These are phyloP conservation scores for Beauveria asiatica DNA, from an alignment of 2,329 filamentous ascomycete genomes.

Conservation along the genomic window DNA sequence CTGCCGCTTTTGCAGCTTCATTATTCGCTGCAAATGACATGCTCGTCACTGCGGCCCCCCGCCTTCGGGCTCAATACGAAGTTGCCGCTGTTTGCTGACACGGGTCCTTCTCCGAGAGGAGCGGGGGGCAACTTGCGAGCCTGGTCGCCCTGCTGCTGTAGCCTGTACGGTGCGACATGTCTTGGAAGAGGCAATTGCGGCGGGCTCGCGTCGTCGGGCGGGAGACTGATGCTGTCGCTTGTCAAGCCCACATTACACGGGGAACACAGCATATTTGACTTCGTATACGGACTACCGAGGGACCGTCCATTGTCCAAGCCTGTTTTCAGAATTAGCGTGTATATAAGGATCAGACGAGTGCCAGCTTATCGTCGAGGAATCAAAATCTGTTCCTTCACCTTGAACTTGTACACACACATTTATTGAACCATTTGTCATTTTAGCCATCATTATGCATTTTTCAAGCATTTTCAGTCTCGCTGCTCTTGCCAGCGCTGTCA, in stretches of 20 bases:
- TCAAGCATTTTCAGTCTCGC: slow-evolving; percentile 31
- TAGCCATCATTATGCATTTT: slow-evolving; percentile 34
- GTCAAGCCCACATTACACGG: slow-evolving; percentile 1
- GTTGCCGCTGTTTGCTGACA: not conserved
- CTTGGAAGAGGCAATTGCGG: too few species aligned
- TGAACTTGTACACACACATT: not conserved
- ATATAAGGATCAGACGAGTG: not conserved
- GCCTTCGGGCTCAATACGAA: not conserved
- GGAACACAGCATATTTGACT: not conserved
- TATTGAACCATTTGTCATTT: not conserved
- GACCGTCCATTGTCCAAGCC: too few species aligned
- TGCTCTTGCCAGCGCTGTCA: slow-evolving; percentile 26
- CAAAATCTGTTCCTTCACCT: not conserved
- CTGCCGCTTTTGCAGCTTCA: too few species aligned
- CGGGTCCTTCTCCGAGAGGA: too few species aligned
- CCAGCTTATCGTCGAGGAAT: not conserved
- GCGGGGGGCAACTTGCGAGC: too few species aligned
- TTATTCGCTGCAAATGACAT: too few species aligned
- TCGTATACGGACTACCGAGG: not conserved
- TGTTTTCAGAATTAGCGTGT: too few species aligned
- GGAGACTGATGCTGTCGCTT: not conserved
- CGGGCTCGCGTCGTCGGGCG: too few species aligned
- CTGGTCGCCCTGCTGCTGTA: too few species aligned
- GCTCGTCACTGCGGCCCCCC: too few species aligned
- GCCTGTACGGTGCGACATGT: too few species aligned